A percentile compares a stretch with the other conserved stretches of the same genome.
Conservation (phyloP, 768 basidiomycete species). For the Lactifluus hygrophoroides region DNA sequence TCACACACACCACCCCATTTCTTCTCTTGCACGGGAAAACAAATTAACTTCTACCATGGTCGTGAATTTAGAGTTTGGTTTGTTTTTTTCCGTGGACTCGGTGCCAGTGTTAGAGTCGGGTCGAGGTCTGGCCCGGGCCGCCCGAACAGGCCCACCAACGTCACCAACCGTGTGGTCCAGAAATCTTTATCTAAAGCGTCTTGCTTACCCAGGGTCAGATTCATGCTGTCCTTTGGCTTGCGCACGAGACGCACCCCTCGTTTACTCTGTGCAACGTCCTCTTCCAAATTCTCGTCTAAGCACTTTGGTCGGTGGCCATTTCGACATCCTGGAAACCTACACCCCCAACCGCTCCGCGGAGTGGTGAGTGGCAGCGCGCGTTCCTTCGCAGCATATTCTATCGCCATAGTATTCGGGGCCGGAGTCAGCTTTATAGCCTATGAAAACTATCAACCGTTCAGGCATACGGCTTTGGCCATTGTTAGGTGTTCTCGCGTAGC, state of each 20-base stretch:
- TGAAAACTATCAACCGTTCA: slow-evolving; percentile 60
- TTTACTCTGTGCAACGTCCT: neutral
- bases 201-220: neutral
- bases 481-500: slow-evolving; percentile 77
- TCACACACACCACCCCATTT: neutral
- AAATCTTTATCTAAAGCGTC: too few species aligned
- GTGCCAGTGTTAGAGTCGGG: too few species aligned
- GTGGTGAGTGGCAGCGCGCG: neutral
- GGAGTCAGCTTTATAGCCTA: slow-evolving; percentile 43
- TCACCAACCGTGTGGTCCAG: too few species aligned
- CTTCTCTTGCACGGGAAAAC: neutral
- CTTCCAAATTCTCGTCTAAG: neutral
- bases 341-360: neutral
- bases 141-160: too few species aligned
- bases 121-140: too few species aligned
- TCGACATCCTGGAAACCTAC: neutral
- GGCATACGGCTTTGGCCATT: slow-evolving; percentile 65
- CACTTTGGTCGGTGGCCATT: neutral
- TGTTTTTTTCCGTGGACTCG: neutral
- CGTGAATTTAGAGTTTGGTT: neutral
- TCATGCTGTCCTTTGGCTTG: slow-evolving; percentile 11
- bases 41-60: neutral
- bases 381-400: slow-evolving; percentile 10
- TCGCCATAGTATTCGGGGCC: slow-evolving; percentile 26
- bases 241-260: neutral